Evolutionary conservation across 257 asterid species (phyloP), one percentile per base, ranked within the genome.

Genomic region (Nicotiana attenuata): DNA sequence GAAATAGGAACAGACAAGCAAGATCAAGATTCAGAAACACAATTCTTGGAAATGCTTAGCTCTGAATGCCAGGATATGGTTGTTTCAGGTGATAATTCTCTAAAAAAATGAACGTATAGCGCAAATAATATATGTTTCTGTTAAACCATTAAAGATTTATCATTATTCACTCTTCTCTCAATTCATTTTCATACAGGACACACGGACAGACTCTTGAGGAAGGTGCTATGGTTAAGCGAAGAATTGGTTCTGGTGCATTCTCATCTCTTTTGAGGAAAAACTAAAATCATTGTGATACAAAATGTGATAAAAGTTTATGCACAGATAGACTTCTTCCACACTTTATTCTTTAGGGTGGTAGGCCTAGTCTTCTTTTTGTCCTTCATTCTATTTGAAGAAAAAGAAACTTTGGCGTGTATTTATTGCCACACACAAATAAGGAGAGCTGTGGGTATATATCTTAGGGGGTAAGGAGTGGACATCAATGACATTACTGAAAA

Each of bases 401-500:
- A 73, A 50, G 63, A 73, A 73, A 73, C 41, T 73, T 73, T 73
- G 38, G 61, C 4, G 10, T 73, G 61, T 73, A 26, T 41, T 73
- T 13, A 3, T 47, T 73, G 79, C n/a, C 61, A 22, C 63, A 73
- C 16, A 73, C 41, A 73, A 22, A 47, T 73, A 50, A 50, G 67
- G 69, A 64, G 41, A 28, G 38, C 11, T 64, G 20, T 26, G 6
- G 63, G 47, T 73, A 10, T 45, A 45, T 45, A 22, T 38, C 56
- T 69, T 38, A 1, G 29, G 22, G 17, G 14, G 33, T 6, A 1
- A 3, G 57, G 33, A 10, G 77, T 3, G 59, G 35, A 31, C 57
- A 73, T 73, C 79, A 73, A 47, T 73, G 79, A 47, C 79, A 71
- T 20, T 73, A 47, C 79, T 47, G 79, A 73, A 73, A 73, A 73